Conservation (phyloP, 1,284 basidiomycete species). For the Bothia castanella region DNA sequence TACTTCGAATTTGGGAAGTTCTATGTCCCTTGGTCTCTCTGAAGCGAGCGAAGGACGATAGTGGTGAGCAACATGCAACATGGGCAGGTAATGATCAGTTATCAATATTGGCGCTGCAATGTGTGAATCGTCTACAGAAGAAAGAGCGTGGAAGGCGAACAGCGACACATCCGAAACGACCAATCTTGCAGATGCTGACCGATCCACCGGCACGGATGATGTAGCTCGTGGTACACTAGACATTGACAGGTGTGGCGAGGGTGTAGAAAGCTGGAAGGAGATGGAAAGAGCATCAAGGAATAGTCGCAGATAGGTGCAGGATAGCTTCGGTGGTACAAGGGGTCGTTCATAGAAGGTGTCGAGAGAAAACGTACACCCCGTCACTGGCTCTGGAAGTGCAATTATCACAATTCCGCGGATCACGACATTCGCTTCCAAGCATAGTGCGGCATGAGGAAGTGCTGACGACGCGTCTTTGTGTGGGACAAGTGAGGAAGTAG, state of each 20-base stretch:
- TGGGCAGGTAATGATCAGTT: constrained; percentile 54
- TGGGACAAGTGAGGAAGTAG: constrained; percentile 15
- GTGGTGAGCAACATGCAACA: constrained; percentile 46
- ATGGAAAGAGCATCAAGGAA: constrained; percentile 51
- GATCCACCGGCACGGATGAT: constrained; percentile 2
- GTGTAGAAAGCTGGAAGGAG: constrained; percentile 26
- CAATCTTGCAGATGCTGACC: constrained; percentile 32
- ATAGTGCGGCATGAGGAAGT: constrained; percentile 17
- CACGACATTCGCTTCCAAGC: constrained; percentile 36
- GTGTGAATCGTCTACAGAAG: constrained; percentile 25
- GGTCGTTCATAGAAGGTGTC: constrained; percentile 50
- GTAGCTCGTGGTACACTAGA: constrained; percentile 8
- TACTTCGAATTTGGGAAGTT: constrained; percentile 53
- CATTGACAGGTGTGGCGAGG: constrained; percentile 2
- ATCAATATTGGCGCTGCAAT: constrained; percentile 58
- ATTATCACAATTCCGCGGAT: constrained; percentile 51
- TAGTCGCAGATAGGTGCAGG: constrained; percentile 52
- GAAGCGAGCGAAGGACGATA: constrained; percentile 37
- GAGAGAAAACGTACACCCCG: constrained; percentile 23
- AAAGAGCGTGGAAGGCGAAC: constrained; percentile 42
- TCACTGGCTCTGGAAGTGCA: constrained; percentile 34
- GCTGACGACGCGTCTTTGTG: constrained; percentile 7
- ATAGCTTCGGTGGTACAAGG: constrained; percentile 48
- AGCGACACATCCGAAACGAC: constrained; percentile 48
- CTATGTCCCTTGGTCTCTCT: constrained; percentile 22